phyloP scores from a whole-genome alignment of 257 asterid genomes.

The Solanum bukasovii region DNA sequence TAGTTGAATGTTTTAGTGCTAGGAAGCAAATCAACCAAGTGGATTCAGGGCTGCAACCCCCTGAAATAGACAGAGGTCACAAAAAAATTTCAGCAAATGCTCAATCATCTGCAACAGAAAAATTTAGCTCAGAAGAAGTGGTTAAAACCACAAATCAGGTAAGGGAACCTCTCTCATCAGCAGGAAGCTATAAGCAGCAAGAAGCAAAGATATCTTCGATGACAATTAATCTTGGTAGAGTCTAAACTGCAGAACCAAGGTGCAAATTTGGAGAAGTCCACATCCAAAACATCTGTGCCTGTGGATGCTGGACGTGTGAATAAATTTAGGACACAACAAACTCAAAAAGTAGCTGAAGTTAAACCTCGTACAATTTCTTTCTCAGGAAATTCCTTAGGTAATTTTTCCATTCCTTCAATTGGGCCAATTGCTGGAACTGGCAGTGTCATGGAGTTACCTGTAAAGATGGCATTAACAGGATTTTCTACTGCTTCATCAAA shows the following conservation, averaged over 20 bases:
- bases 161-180: conserved; percentile 9
- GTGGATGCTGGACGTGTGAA: conserved; percentile 3
- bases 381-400: conserved; percentile 20
- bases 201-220: neutral
- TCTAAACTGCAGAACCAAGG: neutral
- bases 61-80: neutral
- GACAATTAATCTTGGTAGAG: neutral
- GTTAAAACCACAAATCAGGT: conserved; percentile 15
- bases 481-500: conserved; percentile 22
- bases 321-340: conserved; percentile 6
- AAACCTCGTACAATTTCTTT: conserved; percentile 19
- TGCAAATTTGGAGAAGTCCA: conserved; percentile 4
- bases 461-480: conserved; percentile 16
- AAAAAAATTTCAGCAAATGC: neutral
- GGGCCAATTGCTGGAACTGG: conserved; percentile 17
- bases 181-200: neutral
- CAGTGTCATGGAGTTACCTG: conserved; percentile 19
- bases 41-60: neutral
- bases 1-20: conserved; percentile 10
- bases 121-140: conserved; percentile 12
- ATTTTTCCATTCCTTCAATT: conserved; percentile 25
- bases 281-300: conserved; percentile 5
- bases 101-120: conserved; percentile 2
- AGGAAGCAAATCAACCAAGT: neutral
- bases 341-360: conserved; percentile 24